Percentiles rank a stretch among this genome's conserved stretches.
phyloP scores from a whole-genome alignment of 192 early-diverging fungal genomes.

The Irineochytrium annulatum region DNA sequence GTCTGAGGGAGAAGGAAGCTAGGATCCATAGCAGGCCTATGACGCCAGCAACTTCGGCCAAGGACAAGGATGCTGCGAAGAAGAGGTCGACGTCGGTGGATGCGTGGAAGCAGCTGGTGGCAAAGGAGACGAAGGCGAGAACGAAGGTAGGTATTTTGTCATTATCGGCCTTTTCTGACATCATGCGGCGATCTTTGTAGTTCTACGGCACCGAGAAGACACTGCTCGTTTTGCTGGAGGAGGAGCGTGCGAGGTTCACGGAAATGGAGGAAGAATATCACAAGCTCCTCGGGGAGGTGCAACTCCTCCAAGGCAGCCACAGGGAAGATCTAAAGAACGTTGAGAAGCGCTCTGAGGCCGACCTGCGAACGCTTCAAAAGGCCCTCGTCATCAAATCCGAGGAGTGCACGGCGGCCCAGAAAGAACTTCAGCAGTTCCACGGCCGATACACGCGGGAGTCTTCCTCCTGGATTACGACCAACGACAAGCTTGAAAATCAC shows the following conservation, averaged over 20 bases:
- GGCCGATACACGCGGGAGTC: constrained; percentile 25
- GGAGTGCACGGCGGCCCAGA: constrained; percentile 18
- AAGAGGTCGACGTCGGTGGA: constrained; percentile 1
- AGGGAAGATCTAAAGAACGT: constrained; percentile 39
- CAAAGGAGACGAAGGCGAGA: constrained; percentile 3
- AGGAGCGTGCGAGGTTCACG: constrained; percentile 38
- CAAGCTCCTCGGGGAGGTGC: constrained; percentile 45
- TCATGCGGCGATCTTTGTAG: no score
- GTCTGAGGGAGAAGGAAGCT: background rate
- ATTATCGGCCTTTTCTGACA: background rate
- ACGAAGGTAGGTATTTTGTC: background rate
- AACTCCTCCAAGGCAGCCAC: constrained; percentile 44
- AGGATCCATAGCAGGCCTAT: background rate
- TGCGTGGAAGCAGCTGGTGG: constrained; percentile 1
- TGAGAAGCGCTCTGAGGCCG: constrained; percentile 26
- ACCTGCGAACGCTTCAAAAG: constrained; percentile 31
- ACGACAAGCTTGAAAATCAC: constrained; percentile 25
- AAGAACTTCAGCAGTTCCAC: constrained; percentile 29
- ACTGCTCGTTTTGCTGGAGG: constrained; percentile 42
- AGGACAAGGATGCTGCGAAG: background rate
- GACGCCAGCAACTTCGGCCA: background rate
- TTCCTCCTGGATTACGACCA: constrained; percentile 20
- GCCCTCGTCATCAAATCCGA: constrained; percentile 35
- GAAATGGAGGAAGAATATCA: constrained; percentile 47
- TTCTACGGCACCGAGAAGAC: constrained; percentile 35